Percentiles rank a stretch among this genome's conserved stretches.
Evolutionary conservation across 2,329 filamentous ascomycete genomes (phyloP).

Genomic region (Curvularia sp.): DNA sequence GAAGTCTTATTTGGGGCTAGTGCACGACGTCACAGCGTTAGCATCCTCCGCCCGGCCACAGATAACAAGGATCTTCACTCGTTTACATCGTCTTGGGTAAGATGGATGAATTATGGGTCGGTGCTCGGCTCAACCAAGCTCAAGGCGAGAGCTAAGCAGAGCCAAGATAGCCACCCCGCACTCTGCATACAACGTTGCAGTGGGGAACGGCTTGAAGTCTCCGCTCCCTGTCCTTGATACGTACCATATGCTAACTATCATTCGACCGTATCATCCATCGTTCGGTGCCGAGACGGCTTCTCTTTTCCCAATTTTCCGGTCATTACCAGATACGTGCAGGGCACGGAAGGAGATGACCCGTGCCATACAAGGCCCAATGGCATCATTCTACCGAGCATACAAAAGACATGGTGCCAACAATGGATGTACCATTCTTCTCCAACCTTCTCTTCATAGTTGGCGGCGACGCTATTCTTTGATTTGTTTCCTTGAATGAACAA

Average conservation of each 20-base stretch:
- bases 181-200: conserved; percentile 17
- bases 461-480: neutral
- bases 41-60: neutral
- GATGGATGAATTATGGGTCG: conserved; percentile 2
- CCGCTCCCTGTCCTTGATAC: conserved; percentile 17
- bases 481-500: conserved; percentile 17
- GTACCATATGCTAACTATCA: conserved; percentile 5
- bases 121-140: neutral
- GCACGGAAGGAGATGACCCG: conserved; percentile 15
- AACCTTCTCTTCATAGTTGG: conserved; percentile 2
- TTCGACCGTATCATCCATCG: conserved; percentile 12
- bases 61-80: conserved; percentile 8
- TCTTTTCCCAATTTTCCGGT: conserved; percentile 15
- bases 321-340: conserved; percentile 8
- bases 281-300: conserved; percentile 17
- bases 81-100: conserved; percentile 1
- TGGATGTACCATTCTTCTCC: neutral
- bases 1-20: conserved; percentile 2
- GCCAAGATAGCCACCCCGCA: conserved; percentile 36
- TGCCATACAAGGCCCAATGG: neutral
- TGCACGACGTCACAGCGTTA: conserved; percentile 8
- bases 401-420: conserved; percentile 6
- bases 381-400: conserved; percentile 6
- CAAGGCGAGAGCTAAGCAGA: conserved; percentile 17
- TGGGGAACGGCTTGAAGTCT: conserved; percentile 24